Base-by-base conservation (phyloP, 2,329 filamentous ascomycete genomes). In the Alternaria conjuncta region DNA sequence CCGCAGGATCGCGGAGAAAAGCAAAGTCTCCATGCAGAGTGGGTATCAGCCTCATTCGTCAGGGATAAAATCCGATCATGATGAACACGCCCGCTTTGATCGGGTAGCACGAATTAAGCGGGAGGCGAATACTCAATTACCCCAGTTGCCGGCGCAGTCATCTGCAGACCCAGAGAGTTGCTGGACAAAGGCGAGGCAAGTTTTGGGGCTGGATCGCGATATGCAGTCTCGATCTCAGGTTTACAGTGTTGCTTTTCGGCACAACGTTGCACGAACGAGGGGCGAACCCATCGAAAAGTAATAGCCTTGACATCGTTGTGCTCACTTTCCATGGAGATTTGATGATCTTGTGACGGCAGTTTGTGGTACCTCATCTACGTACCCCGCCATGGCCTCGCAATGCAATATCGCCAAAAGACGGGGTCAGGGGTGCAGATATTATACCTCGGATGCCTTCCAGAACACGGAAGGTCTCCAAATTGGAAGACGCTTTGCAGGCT, bases 291-390 rank as follows among this genome's bases (percentile, higher is more conserved):
- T 46, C 12, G 51, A 61, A 60, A 55, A 49, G 55, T 28, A 55
- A 30, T 25, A 2, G 50, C 30, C 11, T 12, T 49, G 30, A 45
- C 49, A 59, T 63, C 8, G 56, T 41, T 32, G 55, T 63, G 44
- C 55, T 43, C 49, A 28, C 44, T 28, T 50, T 45, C 36, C 49
- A 53, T 51, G 20, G 51, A 49, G 43, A 26, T 60, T 67, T 61
- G 68, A 64, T 75, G 71, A 73, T 67, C 61, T 58, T 60, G 60
- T 74, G 61, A 66, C 60, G 30, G 49, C 26, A 55, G 57, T 43
- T 64, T 69, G 74, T 73, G 65, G 63, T 72, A 76, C 67, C 66
- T 74, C 70, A 77, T 78, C 70, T 73, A 78, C 71, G 75, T 75
- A 74, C 74, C 75, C 74, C 75, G 74, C 76, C 71, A 66, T 57